Percentiles rank a stretch among this genome's conserved stretches.
These are phyloP conservation scores for Hymenoscyphus salicellus DNA, from an alignment of 2,329 filamentous ascomycete species.

Conservation along the genomic window DNA sequence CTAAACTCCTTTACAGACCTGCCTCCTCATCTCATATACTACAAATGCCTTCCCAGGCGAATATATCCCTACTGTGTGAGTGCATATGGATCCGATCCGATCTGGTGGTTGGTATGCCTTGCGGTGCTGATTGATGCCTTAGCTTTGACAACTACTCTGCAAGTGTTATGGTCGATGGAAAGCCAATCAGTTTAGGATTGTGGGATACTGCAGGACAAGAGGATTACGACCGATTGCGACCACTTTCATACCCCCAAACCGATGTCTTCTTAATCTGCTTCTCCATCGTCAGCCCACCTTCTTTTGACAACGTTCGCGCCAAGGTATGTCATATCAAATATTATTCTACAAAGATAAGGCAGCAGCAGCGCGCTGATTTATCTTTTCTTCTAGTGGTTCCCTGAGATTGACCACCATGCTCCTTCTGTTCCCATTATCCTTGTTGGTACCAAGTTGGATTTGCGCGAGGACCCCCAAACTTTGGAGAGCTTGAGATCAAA, in stretches of 20 bases:
- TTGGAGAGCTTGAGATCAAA: constrained; percentile 80
- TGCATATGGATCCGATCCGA: not conserved
- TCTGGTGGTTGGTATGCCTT: not conserved
- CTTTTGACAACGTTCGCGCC: constrained; percentile 97
- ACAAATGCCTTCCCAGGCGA: constrained; percentile 99
- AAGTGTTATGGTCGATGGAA: constrained; percentile 97
- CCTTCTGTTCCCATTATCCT: constrained; percentile 94
- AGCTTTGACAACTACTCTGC: constrained; percentile 99
- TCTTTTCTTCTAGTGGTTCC: constrained; percentile 70
- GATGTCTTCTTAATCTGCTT: constrained; percentile 99
- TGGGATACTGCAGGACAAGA: constrained; percentile 99
- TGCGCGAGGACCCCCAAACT: constrained; percentile 83
- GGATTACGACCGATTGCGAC: constrained; percentile 93
- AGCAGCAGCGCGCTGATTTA: constrained; percentile 7
- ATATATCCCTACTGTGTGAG: constrained; percentile 97
- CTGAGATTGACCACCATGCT: constrained; percentile 95
- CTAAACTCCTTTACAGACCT: constrained; percentile 63
- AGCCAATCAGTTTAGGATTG: constrained; percentile 91
- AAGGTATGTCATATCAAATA: constrained; percentile 64
- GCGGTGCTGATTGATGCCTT: constrained; percentile 21
- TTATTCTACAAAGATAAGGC: too few species aligned
- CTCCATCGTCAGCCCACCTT: constrained; percentile 94
- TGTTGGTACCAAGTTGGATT: constrained; percentile 93
- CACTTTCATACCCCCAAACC: constrained; percentile 95
- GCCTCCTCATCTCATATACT: constrained; percentile 97